Percentiles rank a stretch among this genome's conserved stretches.
Evolutionary conservation across 2,329 filamentous ascomycete species (phyloP).

Genomic region (Pestalotiopsis sp.): DNA sequence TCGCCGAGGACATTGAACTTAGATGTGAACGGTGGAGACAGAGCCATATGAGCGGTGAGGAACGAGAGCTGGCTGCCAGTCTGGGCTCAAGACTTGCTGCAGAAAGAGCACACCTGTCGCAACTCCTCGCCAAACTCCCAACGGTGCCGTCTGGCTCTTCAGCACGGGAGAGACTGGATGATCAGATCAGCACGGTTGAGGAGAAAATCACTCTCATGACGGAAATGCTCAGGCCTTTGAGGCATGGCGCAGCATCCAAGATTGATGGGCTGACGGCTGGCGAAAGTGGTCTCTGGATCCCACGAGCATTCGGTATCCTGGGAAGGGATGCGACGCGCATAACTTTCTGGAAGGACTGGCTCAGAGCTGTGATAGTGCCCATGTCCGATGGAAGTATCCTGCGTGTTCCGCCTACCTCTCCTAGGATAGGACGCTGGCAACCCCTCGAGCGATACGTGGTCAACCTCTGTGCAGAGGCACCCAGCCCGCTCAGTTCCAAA

Average conservation of each 20-base stretch:
- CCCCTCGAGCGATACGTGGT: conserved; percentile 95
- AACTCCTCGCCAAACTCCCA: conserved; percentile 82
- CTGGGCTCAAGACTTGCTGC: conserved; percentile 84
- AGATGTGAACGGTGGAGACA: conserved; percentile 86
- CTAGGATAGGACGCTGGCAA: conserved; percentile 91
- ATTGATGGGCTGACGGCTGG: conserved; percentile 96
- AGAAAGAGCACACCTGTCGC: conserved; percentile 88
- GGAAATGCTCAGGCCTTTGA: conserved; percentile 87
- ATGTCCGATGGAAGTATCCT: conserved; percentile 89
- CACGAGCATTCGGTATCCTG: conserved; percentile 88
- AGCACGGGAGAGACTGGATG: conserved; percentile 83
- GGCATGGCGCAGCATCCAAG: conserved; percentile 93
- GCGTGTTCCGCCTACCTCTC: conserved; percentile 84
- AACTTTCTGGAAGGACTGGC: conserved; percentile 98
- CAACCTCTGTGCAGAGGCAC: conserved; percentile 93
- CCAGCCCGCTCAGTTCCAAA: conserved; percentile 88
- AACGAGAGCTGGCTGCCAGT: conserved; percentile 89
- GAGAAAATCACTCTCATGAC: conserved; percentile 98
- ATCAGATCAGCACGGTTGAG: conserved; percentile 92
- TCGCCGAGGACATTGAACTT: conserved; percentile 81
- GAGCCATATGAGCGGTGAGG: conserved; percentile 84
- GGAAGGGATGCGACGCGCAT: conserved; percentile 83
- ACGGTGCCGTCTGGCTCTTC: conserved; percentile 78
- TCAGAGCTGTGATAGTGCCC: conserved; percentile 88
- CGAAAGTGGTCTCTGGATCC: conserved; percentile 95